Base-by-base conservation (phyloP, 1,284 basidiomycete species). In the Laetiporus sulphureus region DNA sequence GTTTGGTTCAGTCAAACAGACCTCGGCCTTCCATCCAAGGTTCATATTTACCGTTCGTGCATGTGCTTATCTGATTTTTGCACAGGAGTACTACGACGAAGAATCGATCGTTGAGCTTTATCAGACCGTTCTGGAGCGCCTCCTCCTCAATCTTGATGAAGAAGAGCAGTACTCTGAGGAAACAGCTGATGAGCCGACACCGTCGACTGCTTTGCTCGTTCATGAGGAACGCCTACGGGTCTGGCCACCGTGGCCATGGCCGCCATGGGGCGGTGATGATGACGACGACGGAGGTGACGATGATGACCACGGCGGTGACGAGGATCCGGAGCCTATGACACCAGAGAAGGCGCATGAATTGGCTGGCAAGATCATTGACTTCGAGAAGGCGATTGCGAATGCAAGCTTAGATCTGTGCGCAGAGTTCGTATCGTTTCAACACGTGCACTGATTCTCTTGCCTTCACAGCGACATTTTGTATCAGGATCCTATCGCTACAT, bases 21-120 rank as follows among this genome's bases (percentile, higher is more conserved):
- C 8, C 72, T 97, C 5, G 91, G 92, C 23, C 78, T 98, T 11
- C 94, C 94, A 1, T 82, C 92, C 32, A 92, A 94, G 73, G 86
- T 84, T 27, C 24, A 27, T 38, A n/a, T n/a, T n/a, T n/a, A n/a
- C n/a, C n/a, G n/a, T n/a, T n/a, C n/a, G n/a, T n/a, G n/a, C n/a
- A n/a, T n/a, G n/a, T n/a, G n/a, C n/a, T n/a, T n/a, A n/a, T n/a
- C n/a, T n/a, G n/a, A n/a, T n/a, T n/a, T n/a, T n/a, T n/a, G n/a
- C n/a, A n/a, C 53, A 90, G 82, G 90, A 94, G 66, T 97, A 98
- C 62, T 98, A 92, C 61, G 75, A 86, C 36, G 94, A 98, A 47
- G 67, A 81, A 41, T 67, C 71, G 0, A 77, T 91, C 35, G 62
- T 81, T 18, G 72, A 78, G 19, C 64, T 88, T 10, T 97, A 97